These are phyloP conservation scores for Fusarium protoensiforme DNA, from an alignment of 2,329 filamentous ascomycete genomes.

Conservation along the genomic window DNA sequence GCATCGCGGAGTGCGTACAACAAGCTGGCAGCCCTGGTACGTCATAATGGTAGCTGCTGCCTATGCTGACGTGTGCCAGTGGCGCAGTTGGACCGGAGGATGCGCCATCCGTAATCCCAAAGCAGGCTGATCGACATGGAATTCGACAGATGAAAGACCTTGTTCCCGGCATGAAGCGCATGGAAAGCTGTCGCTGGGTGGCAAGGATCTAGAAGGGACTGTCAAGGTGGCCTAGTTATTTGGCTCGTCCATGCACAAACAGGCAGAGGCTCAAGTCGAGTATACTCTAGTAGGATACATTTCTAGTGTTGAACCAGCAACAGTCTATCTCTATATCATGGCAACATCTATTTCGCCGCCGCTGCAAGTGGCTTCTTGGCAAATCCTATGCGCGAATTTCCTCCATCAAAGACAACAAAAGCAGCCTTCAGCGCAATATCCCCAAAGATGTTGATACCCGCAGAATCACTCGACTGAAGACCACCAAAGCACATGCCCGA, in stretches of 20 bases:
- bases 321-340: not conserved
- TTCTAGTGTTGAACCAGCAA: not conserved
- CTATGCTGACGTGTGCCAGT: not conserved
- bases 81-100: not conserved
- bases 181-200: not conserved
- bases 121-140: not conserved
- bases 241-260: no score
- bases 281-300: not conserved
- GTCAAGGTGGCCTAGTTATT: not conserved
- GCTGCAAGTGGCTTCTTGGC: conserved; percentile 24
- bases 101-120: not conserved
- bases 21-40: not conserved
- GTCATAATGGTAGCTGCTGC: not conserved
- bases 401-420: conserved; percentile 66
- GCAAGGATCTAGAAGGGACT: not conserved
- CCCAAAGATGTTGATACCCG: conserved; percentile 68
- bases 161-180: not conserved
- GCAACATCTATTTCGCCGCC: not conserved
- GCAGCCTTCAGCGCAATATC: conserved; percentile 71
- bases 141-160: not conserved
- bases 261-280: no score
- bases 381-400: conserved; percentile 35
- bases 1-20: not conserved
- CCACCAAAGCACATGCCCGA: conserved; percentile 69
- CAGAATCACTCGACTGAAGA: conserved; percentile 66